Percentiles rank a stretch among this genome's conserved stretches.
Conservation (phyloP, 495 filamentous ascomycete genomes). For the Bombardia bombarda region DNA sequence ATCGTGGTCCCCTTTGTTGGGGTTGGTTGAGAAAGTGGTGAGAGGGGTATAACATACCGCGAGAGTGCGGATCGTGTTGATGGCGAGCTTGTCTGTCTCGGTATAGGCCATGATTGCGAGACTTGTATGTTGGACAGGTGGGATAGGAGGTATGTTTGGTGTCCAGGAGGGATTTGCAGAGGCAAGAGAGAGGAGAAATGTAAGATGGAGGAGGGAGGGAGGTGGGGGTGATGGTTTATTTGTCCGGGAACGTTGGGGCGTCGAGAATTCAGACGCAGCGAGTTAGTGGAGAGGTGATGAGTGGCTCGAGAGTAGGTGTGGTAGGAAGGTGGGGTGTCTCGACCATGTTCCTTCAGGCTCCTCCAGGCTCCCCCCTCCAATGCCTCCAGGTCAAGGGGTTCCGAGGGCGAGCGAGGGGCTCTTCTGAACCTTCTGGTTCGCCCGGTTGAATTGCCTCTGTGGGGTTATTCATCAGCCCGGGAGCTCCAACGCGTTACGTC, state of each 20-base stretch:
- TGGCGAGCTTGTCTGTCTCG: constrained; percentile 76
- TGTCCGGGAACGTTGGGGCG: too few relatives aligned
- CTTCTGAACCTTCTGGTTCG: constrained; percentile 20
- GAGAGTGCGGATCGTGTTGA: constrained; percentile 96
- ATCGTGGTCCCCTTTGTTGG: constrained; percentile 26
- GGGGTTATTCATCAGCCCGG: constrained; percentile 7
- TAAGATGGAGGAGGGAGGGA: constrained; percentile 20
- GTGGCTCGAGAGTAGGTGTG: too few relatives aligned
- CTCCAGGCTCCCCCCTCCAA: too few relatives aligned
- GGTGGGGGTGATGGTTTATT: constrained; percentile 26
- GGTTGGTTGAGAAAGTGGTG: constrained; percentile 8
- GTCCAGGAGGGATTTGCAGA: constrained; percentile 17
- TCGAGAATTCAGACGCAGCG: constrained; percentile 15
- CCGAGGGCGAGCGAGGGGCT: too few relatives aligned
- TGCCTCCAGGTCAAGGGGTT: too few relatives aligned
- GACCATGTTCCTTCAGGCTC: too few relatives aligned
- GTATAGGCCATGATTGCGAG: constrained; percentile 76
- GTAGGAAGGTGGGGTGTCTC: too few relatives aligned
- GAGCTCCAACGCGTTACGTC: not conserved
- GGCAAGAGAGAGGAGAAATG: constrained; percentile 17
- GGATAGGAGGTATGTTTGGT: constrained; percentile 11
- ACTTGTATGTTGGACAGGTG: constrained; percentile 15
- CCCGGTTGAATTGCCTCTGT: constrained; percentile 22
- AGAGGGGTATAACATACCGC: constrained; percentile 58
- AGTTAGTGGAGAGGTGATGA: too few relatives aligned